Conservation (phyloP, 495 filamentous ascomycete species). For the Penicillium paradoxum region DNA sequence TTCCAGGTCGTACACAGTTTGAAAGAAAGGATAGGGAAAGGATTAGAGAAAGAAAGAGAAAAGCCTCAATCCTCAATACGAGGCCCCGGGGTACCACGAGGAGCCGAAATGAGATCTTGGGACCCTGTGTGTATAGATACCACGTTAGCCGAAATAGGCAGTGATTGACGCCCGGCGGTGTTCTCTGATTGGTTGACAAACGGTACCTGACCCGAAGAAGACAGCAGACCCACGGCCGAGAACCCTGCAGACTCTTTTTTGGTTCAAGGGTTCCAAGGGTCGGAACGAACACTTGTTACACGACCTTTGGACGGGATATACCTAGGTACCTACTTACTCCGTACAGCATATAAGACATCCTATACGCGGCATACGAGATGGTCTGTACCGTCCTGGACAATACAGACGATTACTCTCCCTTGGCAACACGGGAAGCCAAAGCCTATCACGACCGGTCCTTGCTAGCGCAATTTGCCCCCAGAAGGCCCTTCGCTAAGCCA, state of each 20-base stretch:
- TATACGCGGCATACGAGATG: too few relatives aligned
- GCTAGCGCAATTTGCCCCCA: neutral
- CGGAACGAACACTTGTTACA: too few relatives aligned
- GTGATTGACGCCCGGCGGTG: neutral
- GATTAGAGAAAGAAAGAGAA: neutral
- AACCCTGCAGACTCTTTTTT: neutral
- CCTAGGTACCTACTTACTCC: too few relatives aligned
- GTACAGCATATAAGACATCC: too few relatives aligned
- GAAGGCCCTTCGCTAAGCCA: slow-evolving; percentile 1
- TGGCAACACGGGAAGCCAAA: neutral
- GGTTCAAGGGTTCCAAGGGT: too few relatives aligned
- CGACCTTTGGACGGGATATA: too few relatives aligned
- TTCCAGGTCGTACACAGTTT: slow-evolving; percentile 21
- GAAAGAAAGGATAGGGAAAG: slow-evolving; percentile 1
- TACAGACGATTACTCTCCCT: neutral
- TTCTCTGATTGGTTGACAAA: neutral
- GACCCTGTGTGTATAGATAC: neutral
- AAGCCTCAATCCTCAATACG: slow-evolving; percentile 3
- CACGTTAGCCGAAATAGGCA: neutral
- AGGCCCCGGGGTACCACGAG: slow-evolving; percentile 7
- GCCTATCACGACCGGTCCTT: neutral
- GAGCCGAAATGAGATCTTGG: slow-evolving; percentile 7
- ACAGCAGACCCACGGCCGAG: neutral
- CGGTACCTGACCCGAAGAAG: slow-evolving; percentile 6
- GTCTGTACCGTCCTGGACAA: too few relatives aligned